Evolutionary conservation across 1,284 basidiomycete genomes (phyloP), one percentile per base, ranked within the genome.

Genomic region (Microbotryum saponariae): DNA sequence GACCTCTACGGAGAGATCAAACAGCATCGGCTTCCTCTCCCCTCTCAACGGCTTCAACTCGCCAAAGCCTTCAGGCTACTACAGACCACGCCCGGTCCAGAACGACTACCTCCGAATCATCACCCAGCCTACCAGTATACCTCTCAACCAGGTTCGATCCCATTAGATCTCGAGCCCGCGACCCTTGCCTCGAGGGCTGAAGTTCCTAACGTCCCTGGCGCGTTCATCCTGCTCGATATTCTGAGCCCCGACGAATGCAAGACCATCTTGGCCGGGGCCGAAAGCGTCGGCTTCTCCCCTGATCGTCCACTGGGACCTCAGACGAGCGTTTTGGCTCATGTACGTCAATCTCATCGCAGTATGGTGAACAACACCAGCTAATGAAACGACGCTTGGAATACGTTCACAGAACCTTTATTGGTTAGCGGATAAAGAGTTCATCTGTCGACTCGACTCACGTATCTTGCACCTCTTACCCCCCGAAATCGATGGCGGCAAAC

Each of bases 351-450:
- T 18, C 12, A 42, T 42, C 12, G 14, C 5, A 42, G 37, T 18
- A 42, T 12, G 5, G 37, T 42, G 31, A 31, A 31, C 18, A 25
- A 18, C 25, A 4, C 18, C 27, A n/a, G 42, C 37, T 18, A 18
- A 42, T 42, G 9, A 42, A 14, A 18, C 2, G 12, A 4, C 25
- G 25, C 25, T 5, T 57, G 72, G 73, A 75, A 76, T 10, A 75
- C 7, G 81, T 4, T 79, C 80, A 0, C 79, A 80, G 67, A 82
- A 82, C 71, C 75, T 83, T 60, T 79, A 82, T 56, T 82, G 81
- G 80, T 76, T 83, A 21, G 80, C 82, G 3, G 81, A 82, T 65
- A 58, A 72, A 10, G 64, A 70, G 10, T 80, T 83, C 68, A 74
- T 80, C 33, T 70, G 73, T 3, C 75, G 75, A 33, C 75, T 82